These are phyloP conservation scores for Pythium rhizo-oryzae DNA, from an alignment of 352 stramenopile species.

Conservation along the genomic window DNA sequence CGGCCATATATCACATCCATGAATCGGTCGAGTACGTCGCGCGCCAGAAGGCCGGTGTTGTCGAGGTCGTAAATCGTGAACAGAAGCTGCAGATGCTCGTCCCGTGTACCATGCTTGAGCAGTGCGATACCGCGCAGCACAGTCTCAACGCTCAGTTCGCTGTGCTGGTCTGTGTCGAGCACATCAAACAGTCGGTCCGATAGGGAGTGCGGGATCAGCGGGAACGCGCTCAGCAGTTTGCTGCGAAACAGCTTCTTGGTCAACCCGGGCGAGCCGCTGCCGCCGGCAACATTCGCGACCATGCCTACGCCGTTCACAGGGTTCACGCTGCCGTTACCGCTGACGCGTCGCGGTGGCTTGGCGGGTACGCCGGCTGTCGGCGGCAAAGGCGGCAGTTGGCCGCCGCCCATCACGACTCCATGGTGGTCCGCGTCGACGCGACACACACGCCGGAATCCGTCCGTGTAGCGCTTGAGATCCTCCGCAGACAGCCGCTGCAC, in stretches of 20 bases:
- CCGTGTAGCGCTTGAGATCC: slow-evolving; percentile 71
- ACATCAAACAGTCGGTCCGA: slow-evolving; percentile 85
- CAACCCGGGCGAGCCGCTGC: slow-evolving; percentile 30
- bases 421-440: slow-evolving; percentile 37
- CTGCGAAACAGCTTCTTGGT: slow-evolving; percentile 81
- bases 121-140: slow-evolving; percentile 72
- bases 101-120: slow-evolving; percentile 72
- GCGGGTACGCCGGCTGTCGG: slow-evolving; percentile 19
- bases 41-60: slow-evolving; percentile 52
- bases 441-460: slow-evolving; percentile 75
- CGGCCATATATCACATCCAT: slow-evolving; percentile 87
- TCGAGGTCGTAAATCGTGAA: slow-evolving; percentile 90
- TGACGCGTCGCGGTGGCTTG: slow-evolving; percentile 27
- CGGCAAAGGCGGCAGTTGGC: slow-evolving; percentile 24
- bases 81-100: slow-evolving; percentile 77
- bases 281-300: neutral
- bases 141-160: slow-evolving; percentile 63
- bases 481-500: slow-evolving; percentile 54
- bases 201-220: slow-evolving; percentile 82
- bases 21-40: slow-evolving; percentile 76
- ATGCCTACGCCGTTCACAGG: slow-evolving; percentile 13
- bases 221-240: slow-evolving; percentile 78
- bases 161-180: slow-evolving; percentile 68
- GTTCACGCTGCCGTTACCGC: slow-evolving; percentile 18
- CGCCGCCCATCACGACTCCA: slow-evolving; percentile 12